These are phyloP conservation scores for Solanum tarijense DNA, from an alignment of 257 asterid species.

Conservation along the genomic window DNA sequence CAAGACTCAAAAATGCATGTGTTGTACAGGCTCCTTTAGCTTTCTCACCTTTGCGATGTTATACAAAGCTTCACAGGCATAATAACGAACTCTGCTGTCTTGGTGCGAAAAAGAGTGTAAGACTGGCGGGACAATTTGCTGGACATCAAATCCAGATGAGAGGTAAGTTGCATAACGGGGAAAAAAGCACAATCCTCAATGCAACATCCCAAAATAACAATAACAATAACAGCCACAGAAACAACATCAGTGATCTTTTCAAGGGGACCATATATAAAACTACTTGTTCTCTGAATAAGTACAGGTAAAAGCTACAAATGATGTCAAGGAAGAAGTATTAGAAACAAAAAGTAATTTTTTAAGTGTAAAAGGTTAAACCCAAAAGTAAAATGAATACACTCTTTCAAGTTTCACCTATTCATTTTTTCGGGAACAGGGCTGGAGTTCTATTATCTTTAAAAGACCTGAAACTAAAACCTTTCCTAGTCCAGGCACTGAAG, in stretches of 20 bases:
- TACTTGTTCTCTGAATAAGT: background rate
- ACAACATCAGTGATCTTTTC: background rate
- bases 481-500: background rate
- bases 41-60: slow-evolving; percentile 90
- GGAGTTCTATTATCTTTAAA: background rate
- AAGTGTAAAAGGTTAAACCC: background rate
- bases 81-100: slow-evolving; percentile 98
- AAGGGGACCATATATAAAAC: background rate
- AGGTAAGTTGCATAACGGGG: slow-evolving; percentile 13
- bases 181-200: background rate
- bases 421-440: background rate
- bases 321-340: background rate
- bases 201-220: background rate
- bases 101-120: slow-evolving; percentile 80
- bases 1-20: background rate
- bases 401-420: background rate
- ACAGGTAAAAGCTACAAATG: background rate
- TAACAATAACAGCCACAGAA: background rate
- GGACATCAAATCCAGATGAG: slow-evolving; percentile 15
- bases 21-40: background rate
- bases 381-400: background rate
- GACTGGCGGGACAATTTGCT: slow-evolving; percentile 98
- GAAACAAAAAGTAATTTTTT: background rate
- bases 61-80: slow-evolving; percentile 97
- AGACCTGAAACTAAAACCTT: background rate